Conservation (phyloP, 192 early-diverging fungal species). For the Geranomyces michiganensis region DNA sequence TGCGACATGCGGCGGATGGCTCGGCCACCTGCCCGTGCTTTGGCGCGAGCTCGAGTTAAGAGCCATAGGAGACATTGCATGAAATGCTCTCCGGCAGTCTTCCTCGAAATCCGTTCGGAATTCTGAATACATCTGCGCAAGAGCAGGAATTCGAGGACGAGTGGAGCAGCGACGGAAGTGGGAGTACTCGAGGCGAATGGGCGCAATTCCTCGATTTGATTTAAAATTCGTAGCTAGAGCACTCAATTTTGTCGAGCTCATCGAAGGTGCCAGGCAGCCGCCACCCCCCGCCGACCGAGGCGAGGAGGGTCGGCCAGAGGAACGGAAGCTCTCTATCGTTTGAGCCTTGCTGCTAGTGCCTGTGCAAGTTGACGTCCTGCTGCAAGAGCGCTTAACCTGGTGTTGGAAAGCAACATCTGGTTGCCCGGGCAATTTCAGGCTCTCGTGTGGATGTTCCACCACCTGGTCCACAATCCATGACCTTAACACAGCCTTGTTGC, state of each 20-base stretch:
- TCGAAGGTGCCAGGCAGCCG: not conserved
- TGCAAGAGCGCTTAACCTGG: not conserved
- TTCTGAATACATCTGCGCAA: not conserved
- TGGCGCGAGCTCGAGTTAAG: not conserved
- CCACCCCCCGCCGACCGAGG: not conserved
- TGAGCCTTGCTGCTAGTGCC: not conserved
- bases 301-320: too few relatives aligned
- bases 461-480: constrained; percentile 18
- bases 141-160: constrained; percentile 20
- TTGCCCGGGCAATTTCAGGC: not conserved
- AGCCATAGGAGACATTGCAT: not conserved
- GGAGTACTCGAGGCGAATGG: not conserved
- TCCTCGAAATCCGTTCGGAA: constrained; percentile 11
- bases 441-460: too few relatives aligned
- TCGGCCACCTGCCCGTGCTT: not conserved
- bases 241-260: not conserved
- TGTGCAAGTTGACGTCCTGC: not conserved
- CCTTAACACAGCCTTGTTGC: constrained; percentile 18
- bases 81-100: constrained; percentile 9
- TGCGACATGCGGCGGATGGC: not conserved
- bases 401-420: not conserved
- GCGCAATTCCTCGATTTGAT: not conserved
- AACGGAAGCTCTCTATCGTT: not conserved
- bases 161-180: constrained; percentile 11
- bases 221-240: not conserved